phyloP scores from a whole-genome alignment of 257 asterid species.

The Solanum pimpinellifolium region DNA sequence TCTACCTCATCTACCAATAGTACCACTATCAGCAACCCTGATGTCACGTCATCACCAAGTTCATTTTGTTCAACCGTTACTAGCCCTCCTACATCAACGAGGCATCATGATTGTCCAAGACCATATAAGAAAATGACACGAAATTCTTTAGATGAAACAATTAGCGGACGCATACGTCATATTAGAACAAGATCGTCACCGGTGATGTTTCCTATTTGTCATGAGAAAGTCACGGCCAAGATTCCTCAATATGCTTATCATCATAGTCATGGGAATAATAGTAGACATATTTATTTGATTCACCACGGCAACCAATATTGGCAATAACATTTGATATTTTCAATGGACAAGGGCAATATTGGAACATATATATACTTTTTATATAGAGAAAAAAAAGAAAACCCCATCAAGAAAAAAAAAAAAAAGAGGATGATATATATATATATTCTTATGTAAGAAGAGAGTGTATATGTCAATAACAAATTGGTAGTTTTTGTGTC shows the following conservation, averaged over 20 bases:
- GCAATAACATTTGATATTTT: conserved; percentile 22
- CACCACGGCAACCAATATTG: conserved; percentile 40
- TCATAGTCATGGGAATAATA: conserved; percentile 22
- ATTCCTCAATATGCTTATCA: conserved; percentile 22
- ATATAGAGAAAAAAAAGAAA: neutral
- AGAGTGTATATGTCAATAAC: neutral
- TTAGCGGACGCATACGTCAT: conserved; percentile 7
- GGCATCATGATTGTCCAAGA: neutral
- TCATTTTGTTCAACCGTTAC: conserved; percentile 7
- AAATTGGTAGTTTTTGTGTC: neutral
- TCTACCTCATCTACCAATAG: conserved; percentile 22
- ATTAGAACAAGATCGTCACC: conserved; percentile 20
- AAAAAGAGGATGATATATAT: neutral
- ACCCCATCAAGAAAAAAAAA: neutral
- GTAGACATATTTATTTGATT: conserved; percentile 28
- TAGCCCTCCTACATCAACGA: conserved; percentile 4
- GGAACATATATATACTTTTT: neutral
- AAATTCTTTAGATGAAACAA: neutral
- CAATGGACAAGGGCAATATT: neutral
- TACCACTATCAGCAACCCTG: conserved; percentile 15
- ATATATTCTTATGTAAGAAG: neutral
- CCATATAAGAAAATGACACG: neutral
- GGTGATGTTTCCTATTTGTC: conserved; percentile 17
- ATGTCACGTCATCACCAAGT: conserved; percentile 34
- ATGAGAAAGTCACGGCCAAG: conserved; percentile 24